A percentile compares a stretch with the other conserved stretches of the same genome.
phyloP scores from a whole-genome alignment of 179 eudicot species.

The Patellifolia procumbens region DNA sequence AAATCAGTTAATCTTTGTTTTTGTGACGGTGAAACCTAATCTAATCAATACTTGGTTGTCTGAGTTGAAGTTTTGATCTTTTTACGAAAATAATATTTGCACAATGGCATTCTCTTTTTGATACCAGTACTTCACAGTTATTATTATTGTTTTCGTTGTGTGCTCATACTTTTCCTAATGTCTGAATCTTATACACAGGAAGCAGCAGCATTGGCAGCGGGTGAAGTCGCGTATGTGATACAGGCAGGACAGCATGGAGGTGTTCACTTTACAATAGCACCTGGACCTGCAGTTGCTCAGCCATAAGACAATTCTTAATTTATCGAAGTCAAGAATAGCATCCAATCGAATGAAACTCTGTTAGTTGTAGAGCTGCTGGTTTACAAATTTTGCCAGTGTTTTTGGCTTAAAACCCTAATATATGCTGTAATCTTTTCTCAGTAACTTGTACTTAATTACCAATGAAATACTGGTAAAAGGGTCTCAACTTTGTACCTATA shows the following conservation, averaged over 20 bases:
- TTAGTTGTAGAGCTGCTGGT: slow-evolving; percentile 23
- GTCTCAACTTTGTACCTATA: slow-evolving; percentile 1
- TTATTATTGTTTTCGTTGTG: not conserved
- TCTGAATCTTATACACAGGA: slow-evolving; percentile 43
- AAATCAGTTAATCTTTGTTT: too few species aligned
- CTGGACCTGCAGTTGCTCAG: slow-evolving; percentile 45
- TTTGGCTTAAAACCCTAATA: slow-evolving; percentile 10
- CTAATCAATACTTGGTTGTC: too few species aligned
- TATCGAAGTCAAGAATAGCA: not conserved
- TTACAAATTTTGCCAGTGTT: slow-evolving; percentile 14
- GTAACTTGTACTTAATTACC: not conserved
- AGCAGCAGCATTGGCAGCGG: slow-evolving; percentile 72
- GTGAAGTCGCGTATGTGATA: slow-evolving; percentile 77
- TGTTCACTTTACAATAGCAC: slow-evolving; percentile 64
- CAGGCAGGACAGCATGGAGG: slow-evolving; percentile 73
- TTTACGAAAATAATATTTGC: too few species aligned
- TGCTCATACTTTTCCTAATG: not conserved
- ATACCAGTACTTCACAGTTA: too few species aligned
- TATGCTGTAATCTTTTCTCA: slow-evolving; percentile 18
- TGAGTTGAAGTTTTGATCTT: too few species aligned
- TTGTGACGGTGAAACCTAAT: too few species aligned
- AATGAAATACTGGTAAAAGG: slow-evolving; percentile 10
- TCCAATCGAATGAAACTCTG: not conserved
- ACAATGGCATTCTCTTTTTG: too few species aligned
- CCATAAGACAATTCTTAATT: too few species aligned